Evolutionary conservation across 352 stramenopile genomes (phyloP).

Genomic region (Thraustochytrium sp.): DNA sequence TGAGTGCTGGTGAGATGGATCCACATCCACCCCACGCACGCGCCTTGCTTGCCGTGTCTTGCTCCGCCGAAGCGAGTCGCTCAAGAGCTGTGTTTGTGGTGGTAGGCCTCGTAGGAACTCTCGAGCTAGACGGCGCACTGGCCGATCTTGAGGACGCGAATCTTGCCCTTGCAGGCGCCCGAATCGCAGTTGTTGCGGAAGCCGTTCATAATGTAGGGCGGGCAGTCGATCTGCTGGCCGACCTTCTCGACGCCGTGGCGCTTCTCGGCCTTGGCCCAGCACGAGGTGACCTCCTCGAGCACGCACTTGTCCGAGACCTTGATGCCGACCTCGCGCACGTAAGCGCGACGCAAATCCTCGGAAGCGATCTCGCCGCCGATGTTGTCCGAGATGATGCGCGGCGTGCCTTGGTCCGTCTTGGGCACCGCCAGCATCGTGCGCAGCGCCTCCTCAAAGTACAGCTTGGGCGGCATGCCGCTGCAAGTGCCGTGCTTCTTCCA

Average conservation of each 20-base stretch:
- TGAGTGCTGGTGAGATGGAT: too few relatives aligned
- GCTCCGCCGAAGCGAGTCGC: too few relatives aligned
- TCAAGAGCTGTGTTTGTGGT: too few relatives aligned
- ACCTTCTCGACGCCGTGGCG: conserved; percentile 34
- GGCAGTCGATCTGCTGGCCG: conserved; percentile 42
- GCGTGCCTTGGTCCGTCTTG: conserved; percentile 24
- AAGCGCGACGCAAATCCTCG: not conserved
- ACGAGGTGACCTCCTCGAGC: conserved; percentile 42
- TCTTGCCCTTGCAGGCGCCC: not conserved
- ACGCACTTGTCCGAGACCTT: conserved; percentile 42
- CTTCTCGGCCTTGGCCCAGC: conserved; percentile 30
- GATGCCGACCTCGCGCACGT: conserved; percentile 29
- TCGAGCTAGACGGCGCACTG: not conserved
- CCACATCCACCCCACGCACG: too few relatives aligned
- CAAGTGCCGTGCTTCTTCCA: conserved; percentile 46
- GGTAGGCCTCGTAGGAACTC: not conserved
- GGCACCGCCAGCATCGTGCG: conserved; percentile 37
- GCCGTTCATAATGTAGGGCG: conserved; percentile 44
- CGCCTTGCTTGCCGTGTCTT: too few relatives aligned
- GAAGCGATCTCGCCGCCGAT: conserved; percentile 21
- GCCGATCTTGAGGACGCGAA: conserved; percentile 1
- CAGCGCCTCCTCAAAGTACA: conserved; percentile 42
- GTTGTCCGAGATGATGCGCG: conserved; percentile 19
- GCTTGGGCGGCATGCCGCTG: conserved; percentile 23
- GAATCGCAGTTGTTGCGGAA: conserved; percentile 45